Conservation (phyloP, 2,329 filamentous ascomycete species). For the Domatiomyces globalis region DNA sequence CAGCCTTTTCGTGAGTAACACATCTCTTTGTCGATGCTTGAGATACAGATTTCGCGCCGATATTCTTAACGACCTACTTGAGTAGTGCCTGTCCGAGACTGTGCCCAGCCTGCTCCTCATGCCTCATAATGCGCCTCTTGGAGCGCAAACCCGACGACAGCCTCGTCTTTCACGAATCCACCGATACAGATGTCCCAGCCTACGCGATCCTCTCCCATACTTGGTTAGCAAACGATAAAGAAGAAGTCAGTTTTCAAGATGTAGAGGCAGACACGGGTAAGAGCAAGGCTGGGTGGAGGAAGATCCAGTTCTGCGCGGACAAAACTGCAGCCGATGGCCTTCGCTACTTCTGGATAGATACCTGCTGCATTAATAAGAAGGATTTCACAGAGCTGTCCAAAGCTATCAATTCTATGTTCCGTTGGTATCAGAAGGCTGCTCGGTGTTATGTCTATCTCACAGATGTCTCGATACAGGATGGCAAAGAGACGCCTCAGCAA, state of each 20-base stretch:
- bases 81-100: too few relatives aligned
- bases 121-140: constrained; percentile 8
- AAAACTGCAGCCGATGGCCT: too few relatives aligned
- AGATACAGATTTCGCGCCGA: too few relatives aligned
- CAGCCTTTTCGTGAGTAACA: too few relatives aligned
- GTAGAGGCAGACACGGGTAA: constrained; percentile 16
- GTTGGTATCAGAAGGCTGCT: constrained; percentile 5
- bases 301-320: constrained; percentile 8
- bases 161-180: constrained; percentile 3
- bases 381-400: too few relatives aligned
- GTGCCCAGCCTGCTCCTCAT: too few relatives aligned
- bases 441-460: constrained; percentile 6
- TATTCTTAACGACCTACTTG: too few relatives aligned
- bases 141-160: constrained; percentile 5
- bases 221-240: constrained; percentile 13
- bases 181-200: constrained; percentile 2
- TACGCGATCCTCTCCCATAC: constrained; percentile 24
- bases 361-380: too few relatives aligned
- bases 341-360: too few relatives aligned
- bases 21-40: too few relatives aligned
- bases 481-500: constrained; percentile 1
- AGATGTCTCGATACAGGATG: constrained; percentile 7
- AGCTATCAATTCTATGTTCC: too few relatives aligned
- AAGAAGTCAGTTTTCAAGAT: constrained; percentile 21
- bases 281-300: constrained; percentile 6